Evolutionary conservation across 2,329 filamentous ascomycete species (phyloP), one percentile per base, ranked within the genome.

Genomic region (Aspergillus tanneri): DNA sequence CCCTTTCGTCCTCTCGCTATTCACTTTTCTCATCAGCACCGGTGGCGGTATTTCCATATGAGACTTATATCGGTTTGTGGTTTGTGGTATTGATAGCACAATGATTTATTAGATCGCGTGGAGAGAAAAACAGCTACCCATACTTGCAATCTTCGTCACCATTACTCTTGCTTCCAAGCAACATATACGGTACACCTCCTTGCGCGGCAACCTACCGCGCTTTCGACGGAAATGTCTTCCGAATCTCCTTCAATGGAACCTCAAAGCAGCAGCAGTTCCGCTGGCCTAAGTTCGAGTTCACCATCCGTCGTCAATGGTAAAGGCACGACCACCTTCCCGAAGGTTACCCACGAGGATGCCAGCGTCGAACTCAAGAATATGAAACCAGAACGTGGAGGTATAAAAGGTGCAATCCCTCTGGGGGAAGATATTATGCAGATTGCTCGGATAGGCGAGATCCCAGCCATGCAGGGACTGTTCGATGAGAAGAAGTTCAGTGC

Each of bases 351-450:
- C 14, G 57, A 63, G 43, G 60, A 63, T 55, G 60, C 58, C 40
- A 63, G 62, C 34, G 64, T 74, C 39, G 72, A 74, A 53, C 56
- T 74, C 18, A 72, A 71, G 54, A 63, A 55, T 36, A 66, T 73
- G 60, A 59, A 55, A 42, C 44, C 64, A 7, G 59, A 56, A 32
- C 53, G 59, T 21, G 57, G 61, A 47, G 56, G 49, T 56, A 60
- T 69, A 60, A 66, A 62, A 52, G 59, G 62, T 16, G 61, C 66
- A 24, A 64, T 71, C 24, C 70, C 70, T 18, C 43, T 72, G 3
- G 83, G 88, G 63, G 81, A 88, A 58, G 92, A 99, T 73, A 86
- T 99, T 58, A 97, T 99, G 92, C 92, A 96, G 74, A 75, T 96
- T 67, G 90, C 93, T 32, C 81, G 93, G 51, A 72, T 95, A 58